Evolutionary conservation across 108 stramenopile species (phyloP), one percentile per base, ranked within the genome.

Genomic region (Pseudonitzschia multiseries): DNA sequence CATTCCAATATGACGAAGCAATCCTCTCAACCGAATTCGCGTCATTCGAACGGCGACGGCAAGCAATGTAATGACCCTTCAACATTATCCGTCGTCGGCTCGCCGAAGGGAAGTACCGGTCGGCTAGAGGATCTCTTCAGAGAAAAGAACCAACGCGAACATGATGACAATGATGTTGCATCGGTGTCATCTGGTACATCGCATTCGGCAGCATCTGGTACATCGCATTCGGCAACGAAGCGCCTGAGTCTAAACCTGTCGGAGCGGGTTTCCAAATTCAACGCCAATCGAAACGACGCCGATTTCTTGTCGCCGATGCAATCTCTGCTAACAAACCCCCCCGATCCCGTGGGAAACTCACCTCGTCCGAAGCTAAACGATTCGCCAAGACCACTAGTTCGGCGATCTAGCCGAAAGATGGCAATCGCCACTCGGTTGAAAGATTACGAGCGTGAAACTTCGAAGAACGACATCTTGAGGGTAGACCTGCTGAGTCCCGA

Each of bases 401-500:
- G 32, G 15, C 32, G 62, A 1, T 63, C 31, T 2, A 40, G 4
- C n/a, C 12, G 8, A 3, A 63, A n/a, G 33, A 18, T 3, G 9
- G 28, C 32, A 21, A 13, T 41, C 8, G 32, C n/a, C n/a, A 67
- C 18, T 46, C 21, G 65, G 26, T n/a, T 67, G 27, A 46, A 62
- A 62, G 15, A 31, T 28, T 50, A 28, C 43, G 33, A 67, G 24
- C 41, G 27, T 20, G 43, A 22, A 43, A 18, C 18, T 44, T n/a
- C 44, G 13, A 67, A 46, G 46, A 63, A 29, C 2, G 13, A 18
- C n/a, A 33, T 62, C 14, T n/a, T 41, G 61, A 62, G 29, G 20
- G 4, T 62, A 66, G 65, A 65, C 12, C 40, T 74, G 33, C 36
- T 67, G 1, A 74, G 56, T 57, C 73, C 73, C 6, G 22, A 56